A percentile compares a stretch with the other conserved stretches of the same genome.
Evolutionary conservation across 192 early-diverging fungal species (phyloP).

Genomic region (Backusella morwellensis): DNA sequence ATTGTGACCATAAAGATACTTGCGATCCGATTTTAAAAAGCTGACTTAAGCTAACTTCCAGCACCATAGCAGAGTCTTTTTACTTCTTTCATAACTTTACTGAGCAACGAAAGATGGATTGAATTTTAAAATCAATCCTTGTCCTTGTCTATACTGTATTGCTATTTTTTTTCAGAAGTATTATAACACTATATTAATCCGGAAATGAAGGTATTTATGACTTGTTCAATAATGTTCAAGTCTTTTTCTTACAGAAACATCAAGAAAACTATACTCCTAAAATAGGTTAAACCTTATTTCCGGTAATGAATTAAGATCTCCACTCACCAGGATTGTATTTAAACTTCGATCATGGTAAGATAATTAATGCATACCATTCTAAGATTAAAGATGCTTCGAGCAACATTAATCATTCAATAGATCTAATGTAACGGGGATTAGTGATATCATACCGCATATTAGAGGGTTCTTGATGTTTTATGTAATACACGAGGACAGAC

Average conservation of each 20-base stretch:
- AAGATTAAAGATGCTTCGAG: too few relatives aligned
- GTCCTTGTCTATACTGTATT: too few relatives aligned
- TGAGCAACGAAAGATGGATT: neutral
- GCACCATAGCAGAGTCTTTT: too few relatives aligned
- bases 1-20: neutral
- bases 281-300: neutral
- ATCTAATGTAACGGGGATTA: neutral
- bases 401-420: too few relatives aligned
- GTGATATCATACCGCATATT: neutral
- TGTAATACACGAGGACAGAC: neutral
- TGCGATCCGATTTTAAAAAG: neutral
- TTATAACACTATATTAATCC: too few relatives aligned
- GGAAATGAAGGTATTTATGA: too few relatives aligned
- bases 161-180: too few relatives aligned
- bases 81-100: neutral
- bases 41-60: too few relatives aligned
- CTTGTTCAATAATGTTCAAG: too few relatives aligned
- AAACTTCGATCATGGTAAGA: neutral
- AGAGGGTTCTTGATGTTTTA: neutral
- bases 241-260: neutral
- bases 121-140: too few relatives aligned
- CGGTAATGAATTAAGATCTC: neutral
- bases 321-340: neutral
- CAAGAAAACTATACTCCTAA: neutral
- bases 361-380: neutral